Conservation (phyloP, 345 rosid species). For the Aegle marmelos region DNA sequence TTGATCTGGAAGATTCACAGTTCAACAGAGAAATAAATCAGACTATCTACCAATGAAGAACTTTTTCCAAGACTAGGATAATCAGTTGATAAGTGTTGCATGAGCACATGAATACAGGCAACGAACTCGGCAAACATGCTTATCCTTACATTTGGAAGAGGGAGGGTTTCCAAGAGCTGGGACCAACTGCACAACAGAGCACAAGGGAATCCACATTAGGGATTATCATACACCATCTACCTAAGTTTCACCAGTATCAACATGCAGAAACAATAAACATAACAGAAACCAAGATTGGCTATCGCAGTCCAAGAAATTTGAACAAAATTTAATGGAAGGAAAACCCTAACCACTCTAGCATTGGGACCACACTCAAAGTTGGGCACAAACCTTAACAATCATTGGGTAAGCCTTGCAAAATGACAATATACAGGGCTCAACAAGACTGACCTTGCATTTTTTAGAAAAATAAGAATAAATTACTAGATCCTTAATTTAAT, state of each 20-base stretch:
- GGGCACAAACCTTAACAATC: conserved; percentile 11
- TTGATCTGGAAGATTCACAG: conserved; percentile 45
- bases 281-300: conserved; percentile 1
- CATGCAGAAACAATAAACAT: conserved; percentile 15
- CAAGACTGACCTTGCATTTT: conserved; percentile 9
- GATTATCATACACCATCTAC: neutral
- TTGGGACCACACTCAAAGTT: conserved; percentile 26
- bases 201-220: conserved; percentile 17
- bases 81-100: conserved; percentile 4
- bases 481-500: conserved; percentile 4
- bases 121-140: neutral
- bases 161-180: conserved; percentile 63
- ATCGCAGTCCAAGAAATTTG: neutral
- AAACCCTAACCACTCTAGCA: neutral
- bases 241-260: neutral
- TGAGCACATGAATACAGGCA: conserved; percentile 12
- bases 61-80: neutral
- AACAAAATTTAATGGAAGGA: conserved; percentile 8
- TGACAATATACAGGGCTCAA: conserved; percentile 7
- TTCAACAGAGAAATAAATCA: conserved; percentile 2
- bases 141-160: conserved; percentile 65
- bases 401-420: conserved; percentile 2
- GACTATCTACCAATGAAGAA: neutral
- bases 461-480: conserved; percentile 11
- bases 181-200: conserved; percentile 56